Conservation (phyloP, 352 stramenopile genomes). For the Phytophthora aleatoria region DNA sequence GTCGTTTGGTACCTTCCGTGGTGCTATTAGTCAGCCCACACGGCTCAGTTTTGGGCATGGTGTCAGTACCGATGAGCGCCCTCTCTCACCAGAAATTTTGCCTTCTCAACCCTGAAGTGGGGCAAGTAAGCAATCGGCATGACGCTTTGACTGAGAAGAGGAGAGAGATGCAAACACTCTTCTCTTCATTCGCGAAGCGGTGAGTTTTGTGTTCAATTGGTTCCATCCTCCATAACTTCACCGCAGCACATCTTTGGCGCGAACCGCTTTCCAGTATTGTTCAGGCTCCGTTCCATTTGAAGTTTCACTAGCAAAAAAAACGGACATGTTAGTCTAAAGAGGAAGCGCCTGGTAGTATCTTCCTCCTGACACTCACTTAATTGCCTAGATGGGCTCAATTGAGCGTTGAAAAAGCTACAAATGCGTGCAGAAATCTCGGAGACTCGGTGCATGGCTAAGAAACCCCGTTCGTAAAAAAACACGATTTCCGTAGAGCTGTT, state of each 20-base stretch:
- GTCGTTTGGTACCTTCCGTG: no score
- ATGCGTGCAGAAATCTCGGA: slow-evolving; percentile 66
- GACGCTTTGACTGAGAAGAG: slow-evolving; percentile 66
- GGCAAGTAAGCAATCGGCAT: slow-evolving; percentile 31
- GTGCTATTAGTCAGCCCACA: slow-evolving; percentile 27
- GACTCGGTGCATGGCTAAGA: slow-evolving; percentile 38
- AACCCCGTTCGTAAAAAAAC: neutral
- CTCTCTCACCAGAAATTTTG: slow-evolving; percentile 21
- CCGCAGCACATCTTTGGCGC: neutral
- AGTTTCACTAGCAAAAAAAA: slow-evolving; percentile 15
- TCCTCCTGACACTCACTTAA: slow-evolving; percentile 10
- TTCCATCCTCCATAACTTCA: no score
- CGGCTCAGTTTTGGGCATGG: slow-evolving; percentile 25
- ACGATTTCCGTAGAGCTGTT: neutral
- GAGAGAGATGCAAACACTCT: slow-evolving; percentile 58
- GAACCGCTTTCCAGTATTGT: slow-evolving; percentile 41
- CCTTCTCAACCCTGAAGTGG: slow-evolving; percentile 32
- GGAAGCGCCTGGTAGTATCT: no score
- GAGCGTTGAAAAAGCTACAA: slow-evolving; percentile 79
- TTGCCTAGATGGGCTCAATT: slow-evolving; percentile 44
- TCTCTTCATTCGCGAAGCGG: slow-evolving; percentile 54
- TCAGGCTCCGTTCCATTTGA: slow-evolving; percentile 42
- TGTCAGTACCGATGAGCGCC: neutral
- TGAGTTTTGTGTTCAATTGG: slow-evolving; percentile 13
- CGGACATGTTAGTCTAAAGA: neutral